Evolutionary conservation across 1,139 yeast genomes (phyloP).

Genomic region (Yamadazyma atlantica): DNA sequence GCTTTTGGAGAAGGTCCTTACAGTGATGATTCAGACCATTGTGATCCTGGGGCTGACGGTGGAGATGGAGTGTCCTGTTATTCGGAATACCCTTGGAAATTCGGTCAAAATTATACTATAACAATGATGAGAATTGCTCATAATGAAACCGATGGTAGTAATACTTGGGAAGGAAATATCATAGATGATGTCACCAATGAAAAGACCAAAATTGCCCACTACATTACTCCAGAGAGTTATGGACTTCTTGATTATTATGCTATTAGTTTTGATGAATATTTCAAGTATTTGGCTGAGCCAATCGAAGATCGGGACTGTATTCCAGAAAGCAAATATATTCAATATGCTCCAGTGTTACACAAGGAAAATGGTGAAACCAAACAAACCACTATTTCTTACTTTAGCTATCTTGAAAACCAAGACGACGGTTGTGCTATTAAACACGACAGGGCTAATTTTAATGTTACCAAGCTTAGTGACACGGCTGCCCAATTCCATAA

Average conservation of each 20-base stretch:
- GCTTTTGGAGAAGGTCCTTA: conserved; percentile 10
- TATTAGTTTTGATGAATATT: conserved; percentile 11
- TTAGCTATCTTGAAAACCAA: not conserved
- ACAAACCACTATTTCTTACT: not conserved
- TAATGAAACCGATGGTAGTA: conserved; percentile 6
- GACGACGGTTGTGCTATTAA: conserved; percentile 5
- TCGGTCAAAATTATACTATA: conserved; percentile 12
- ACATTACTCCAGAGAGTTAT: conserved; percentile 10
- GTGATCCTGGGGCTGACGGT: conserved; percentile 12
- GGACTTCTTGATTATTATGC: conserved; percentile 5
- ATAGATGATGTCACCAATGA: conserved; percentile 12
- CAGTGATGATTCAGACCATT: conserved; percentile 5
- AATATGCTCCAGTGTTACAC: conserved; percentile 9
- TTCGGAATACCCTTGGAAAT: conserved; percentile 11
- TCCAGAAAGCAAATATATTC: conserved; percentile 8
- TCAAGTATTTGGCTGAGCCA: not conserved
- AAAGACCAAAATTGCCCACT: conserved; percentile 7
- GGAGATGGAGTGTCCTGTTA: conserved; percentile 12
- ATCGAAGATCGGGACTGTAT: conserved; percentile 1
- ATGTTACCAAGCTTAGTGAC: conserved; percentile 4
- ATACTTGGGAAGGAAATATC: conserved; percentile 13
- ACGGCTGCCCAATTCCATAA: conserved; percentile 5
- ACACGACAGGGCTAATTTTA: conserved; percentile 2
- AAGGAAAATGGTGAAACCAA: conserved; percentile 4
- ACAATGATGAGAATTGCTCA: conserved; percentile 4